A percentile compares a stretch with the other conserved stretches of the same genome.
Conservation (phyloP, 257 asterid genomes). For the Asclepias syriaca region DNA sequence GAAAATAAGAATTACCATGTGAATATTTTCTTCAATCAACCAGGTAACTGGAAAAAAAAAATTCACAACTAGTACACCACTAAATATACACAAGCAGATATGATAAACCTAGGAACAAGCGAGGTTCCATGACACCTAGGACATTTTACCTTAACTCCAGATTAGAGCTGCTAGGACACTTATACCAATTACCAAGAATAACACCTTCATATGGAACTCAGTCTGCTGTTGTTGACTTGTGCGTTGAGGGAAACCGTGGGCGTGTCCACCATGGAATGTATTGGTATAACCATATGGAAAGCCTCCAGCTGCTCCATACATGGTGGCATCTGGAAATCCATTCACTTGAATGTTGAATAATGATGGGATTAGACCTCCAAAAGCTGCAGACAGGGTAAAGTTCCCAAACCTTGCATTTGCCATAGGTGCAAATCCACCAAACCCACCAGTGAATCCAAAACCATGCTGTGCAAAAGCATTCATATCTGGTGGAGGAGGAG, state of each 20-base stretch:
- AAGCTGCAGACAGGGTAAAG: conserved; percentile 39
- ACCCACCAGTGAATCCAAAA: conserved; percentile 32
- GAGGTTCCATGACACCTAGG: conserved; percentile 17
- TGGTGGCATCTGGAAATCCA: conserved; percentile 35
- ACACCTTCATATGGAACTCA: conserved; percentile 55
- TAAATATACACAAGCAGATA: conserved; percentile 18
- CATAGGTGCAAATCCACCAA: conserved; percentile 39
- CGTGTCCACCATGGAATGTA: conserved; percentile 46
- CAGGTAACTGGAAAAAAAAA: not conserved
- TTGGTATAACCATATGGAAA: conserved; percentile 49
- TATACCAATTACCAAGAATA: conserved; percentile 47
- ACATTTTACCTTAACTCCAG: conserved; percentile 43
- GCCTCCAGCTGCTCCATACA: conserved; percentile 63
- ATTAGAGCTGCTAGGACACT: conserved; percentile 57
- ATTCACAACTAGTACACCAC: not conserved
- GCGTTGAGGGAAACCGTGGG: conserved; percentile 42
- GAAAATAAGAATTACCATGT: not conserved
- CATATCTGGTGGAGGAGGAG: conserved; percentile 35
- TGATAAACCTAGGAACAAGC: not conserved
- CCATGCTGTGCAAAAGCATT: conserved; percentile 35
- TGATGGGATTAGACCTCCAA: conserved; percentile 45
- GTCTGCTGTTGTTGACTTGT: conserved; percentile 66
- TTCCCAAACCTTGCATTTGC: conserved; percentile 40
- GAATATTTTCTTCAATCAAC: not conserved
- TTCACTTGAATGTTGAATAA: conserved; percentile 44